phyloP scores from a whole-genome alignment of 1,284 basidiomycete species.

The Hemileia vastatrix region DNA sequence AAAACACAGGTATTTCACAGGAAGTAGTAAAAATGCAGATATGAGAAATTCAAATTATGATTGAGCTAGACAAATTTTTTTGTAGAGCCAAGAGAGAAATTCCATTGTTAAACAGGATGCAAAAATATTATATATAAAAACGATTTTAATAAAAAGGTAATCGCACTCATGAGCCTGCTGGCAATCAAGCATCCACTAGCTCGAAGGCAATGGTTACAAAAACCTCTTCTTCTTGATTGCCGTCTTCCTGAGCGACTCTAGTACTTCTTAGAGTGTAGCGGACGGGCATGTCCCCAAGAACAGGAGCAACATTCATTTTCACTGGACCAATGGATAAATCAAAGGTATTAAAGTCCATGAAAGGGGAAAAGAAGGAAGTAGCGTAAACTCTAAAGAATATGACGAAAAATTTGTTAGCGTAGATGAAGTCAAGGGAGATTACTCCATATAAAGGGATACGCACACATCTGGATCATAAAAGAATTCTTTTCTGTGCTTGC shows the following conservation, averaged over 20 bases:
- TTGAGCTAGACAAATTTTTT: too few relatives aligned
- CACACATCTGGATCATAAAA: conserved; percentile 42
- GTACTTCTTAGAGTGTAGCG: conserved; percentile 46
- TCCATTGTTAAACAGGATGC: too few relatives aligned
- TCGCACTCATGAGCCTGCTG: too few relatives aligned
- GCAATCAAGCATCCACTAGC: conserved; percentile 46
- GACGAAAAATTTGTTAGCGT: conserved; percentile 37
- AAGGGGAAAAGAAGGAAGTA: conserved; percentile 30
- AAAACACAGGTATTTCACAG: too few relatives aligned
- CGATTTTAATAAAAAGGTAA: too few relatives aligned
- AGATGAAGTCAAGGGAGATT: conserved; percentile 31
- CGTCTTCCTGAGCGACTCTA: conserved; percentile 18
- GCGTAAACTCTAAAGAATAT: conserved; percentile 17
- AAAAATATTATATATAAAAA: too few relatives aligned
- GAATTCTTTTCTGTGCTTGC: conserved; percentile 38
- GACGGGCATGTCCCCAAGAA: conserved; percentile 45
- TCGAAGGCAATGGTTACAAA: conserved; percentile 46
- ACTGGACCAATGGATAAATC: conserved; percentile 29
- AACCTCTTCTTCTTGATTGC: conserved; percentile 38
- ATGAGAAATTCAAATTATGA: too few relatives aligned
- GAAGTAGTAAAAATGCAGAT: too few relatives aligned
- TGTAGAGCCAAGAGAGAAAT: too few relatives aligned
- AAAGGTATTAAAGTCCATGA: conserved; percentile 35
- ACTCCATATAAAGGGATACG: not conserved
- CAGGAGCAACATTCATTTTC: conserved; percentile 26